Conservation (phyloP, 768 basidiomycete genomes). For the Tubosaeta brunneosetosa region DNA sequence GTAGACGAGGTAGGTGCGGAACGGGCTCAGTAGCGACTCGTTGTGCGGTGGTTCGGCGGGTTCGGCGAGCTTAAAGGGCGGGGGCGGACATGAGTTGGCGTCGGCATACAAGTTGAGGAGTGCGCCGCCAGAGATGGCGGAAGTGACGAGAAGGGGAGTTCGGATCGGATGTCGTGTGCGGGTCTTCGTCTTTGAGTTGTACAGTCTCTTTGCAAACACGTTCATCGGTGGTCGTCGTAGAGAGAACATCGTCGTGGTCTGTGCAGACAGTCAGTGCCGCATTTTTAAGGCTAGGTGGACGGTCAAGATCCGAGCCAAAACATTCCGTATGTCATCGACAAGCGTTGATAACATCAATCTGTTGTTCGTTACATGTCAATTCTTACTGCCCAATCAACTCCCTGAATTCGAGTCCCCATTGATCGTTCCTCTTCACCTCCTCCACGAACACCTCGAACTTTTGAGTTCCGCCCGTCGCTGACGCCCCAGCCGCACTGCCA, state of each 20-base stretch:
- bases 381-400: constrained; percentile 3
- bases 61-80: constrained; percentile 14
- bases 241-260: constrained; percentile 3
- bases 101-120: constrained; percentile 21
- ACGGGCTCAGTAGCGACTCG: constrained; percentile 32
- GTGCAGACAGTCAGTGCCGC: too few relatives aligned
- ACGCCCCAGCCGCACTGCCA: constrained; percentile 46
- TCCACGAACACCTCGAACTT: constrained; percentile 81
- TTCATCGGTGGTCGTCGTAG: constrained; percentile 7
- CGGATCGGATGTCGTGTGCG: constrained; percentile 8
- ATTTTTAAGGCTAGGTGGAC: too few relatives aligned
- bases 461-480: constrained; percentile 23
- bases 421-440: constrained; percentile 57
- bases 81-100: constrained; percentile 22
- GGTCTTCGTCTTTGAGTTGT: constrained; percentile 1
- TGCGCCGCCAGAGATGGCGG: constrained; percentile 16
- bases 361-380: too few relatives aligned
- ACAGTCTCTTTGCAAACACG: not conserved
- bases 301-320: too few relatives aligned
- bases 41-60: not conserved
- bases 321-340: too few relatives aligned
- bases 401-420: constrained; percentile 64
- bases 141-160: constrained; percentile 12
- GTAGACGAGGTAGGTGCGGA: constrained; percentile 80
- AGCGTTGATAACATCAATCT: too few relatives aligned